Conservation (phyloP, 345 rosid species). For the Mangifera indica region DNA sequence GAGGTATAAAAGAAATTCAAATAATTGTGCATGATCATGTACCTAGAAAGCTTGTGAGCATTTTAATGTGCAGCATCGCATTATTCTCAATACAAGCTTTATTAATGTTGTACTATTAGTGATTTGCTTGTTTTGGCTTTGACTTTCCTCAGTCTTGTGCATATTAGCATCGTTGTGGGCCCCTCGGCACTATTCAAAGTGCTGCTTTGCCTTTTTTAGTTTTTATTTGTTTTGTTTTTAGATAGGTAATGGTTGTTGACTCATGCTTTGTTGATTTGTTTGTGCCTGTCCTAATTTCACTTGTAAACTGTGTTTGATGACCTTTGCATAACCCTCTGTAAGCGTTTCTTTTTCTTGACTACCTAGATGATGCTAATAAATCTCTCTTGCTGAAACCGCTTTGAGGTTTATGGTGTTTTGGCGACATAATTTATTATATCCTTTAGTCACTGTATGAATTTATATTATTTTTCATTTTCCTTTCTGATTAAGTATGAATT, state of each 20-base stretch:
- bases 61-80: constrained; percentile 6
- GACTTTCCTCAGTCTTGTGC: constrained; percentile 19
- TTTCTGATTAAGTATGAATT: no score
- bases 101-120: constrained; percentile 11
- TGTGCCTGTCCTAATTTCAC: background rate
- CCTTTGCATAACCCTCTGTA: background rate
- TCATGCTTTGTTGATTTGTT: background rate
- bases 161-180: constrained; percentile 16
- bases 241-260: background rate
- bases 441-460: no score
- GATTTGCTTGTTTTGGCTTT: constrained; percentile 22
- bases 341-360: background rate
- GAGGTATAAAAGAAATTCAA: constrained; percentile 47
- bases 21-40: background rate
- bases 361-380: constrained; percentile 8
- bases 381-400: background rate
- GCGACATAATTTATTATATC: no score
- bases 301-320: background rate
- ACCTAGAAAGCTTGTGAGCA: background rate
- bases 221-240: background rate
- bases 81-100: constrained; percentile 11
- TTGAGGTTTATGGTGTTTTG: background rate
- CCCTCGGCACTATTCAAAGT: constrained; percentile 7
- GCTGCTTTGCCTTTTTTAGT: background rate
- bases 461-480: no score